A percentile compares a stretch with the other conserved stretches of the same genome.
phyloP scores from a whole-genome alignment of 352 stramenopile genomes.

The Phytophthora nicotianae region DNA sequence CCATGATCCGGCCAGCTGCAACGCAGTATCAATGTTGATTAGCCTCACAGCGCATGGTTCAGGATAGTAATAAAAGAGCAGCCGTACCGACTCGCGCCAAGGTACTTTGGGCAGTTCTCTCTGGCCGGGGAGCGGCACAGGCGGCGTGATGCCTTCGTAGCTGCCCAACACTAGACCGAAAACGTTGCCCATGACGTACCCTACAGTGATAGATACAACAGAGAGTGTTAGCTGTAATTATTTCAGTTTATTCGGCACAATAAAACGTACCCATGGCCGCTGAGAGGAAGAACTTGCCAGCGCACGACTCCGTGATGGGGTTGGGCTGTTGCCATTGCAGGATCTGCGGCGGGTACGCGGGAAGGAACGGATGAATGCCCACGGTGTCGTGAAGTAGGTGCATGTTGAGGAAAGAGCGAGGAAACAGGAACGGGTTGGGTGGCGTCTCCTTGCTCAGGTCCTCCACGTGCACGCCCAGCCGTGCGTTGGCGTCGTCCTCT shows the following conservation, averaged over 20 bases:
- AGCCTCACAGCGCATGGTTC: background rate
- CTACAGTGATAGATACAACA: slow-evolving; percentile 34
- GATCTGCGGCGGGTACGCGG: slow-evolving; percentile 69
- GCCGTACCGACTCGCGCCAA: slow-evolving; percentile 68
- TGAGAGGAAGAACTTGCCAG: slow-evolving; percentile 83
- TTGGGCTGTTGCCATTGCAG: slow-evolving; percentile 74
- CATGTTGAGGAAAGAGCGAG: slow-evolving; percentile 58
- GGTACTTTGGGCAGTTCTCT: slow-evolving; percentile 80
- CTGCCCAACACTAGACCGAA: slow-evolving; percentile 83
- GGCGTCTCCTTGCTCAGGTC: slow-evolving; percentile 61
- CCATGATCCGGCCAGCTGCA: slow-evolving; percentile 70
- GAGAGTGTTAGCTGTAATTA: background rate
- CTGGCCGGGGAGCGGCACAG: slow-evolving; percentile 79
- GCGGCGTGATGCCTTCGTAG: slow-evolving; percentile 87
- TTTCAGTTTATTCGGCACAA: background rate
- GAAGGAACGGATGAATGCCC: slow-evolving; percentile 74
- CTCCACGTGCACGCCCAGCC: slow-evolving; percentile 58
- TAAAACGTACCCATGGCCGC: slow-evolving; percentile 68
- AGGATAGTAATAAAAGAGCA: background rate
- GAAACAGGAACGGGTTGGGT: slow-evolving; percentile 85
- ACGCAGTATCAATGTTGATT: background rate
- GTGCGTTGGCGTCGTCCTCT: slow-evolving; percentile 51
- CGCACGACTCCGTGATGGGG: slow-evolving; percentile 78
- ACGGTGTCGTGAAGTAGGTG: slow-evolving; percentile 54
- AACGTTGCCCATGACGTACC: slow-evolving; percentile 80